Percentiles rank a stretch among this genome's conserved stretches.
Conservation (phyloP, 2,329 filamentous ascomycete species). For the Intubia oerlemansii region DNA sequence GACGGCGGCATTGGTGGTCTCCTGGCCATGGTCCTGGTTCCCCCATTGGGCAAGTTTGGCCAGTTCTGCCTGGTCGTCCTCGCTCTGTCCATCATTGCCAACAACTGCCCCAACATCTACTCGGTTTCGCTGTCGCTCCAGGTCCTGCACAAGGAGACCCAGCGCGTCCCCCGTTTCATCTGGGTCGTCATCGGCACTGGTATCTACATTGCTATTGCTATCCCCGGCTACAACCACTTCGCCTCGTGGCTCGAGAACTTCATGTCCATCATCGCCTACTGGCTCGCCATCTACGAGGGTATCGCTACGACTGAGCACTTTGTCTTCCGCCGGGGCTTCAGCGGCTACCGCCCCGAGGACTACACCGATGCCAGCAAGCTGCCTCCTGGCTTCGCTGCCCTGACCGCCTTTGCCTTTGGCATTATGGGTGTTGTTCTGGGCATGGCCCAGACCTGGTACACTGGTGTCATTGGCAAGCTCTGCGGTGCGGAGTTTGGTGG, state of each 20-base stretch:
- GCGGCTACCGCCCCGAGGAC: slow-evolving; percentile 20
- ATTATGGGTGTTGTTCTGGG: slow-evolving; percentile 31
- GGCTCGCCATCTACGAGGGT: slow-evolving; percentile 24
- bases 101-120: slow-evolving; percentile 19
- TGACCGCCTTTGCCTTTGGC: slow-evolving; percentile 10
- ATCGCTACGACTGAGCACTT: slow-evolving; percentile 14
- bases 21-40: slow-evolving; percentile 21
- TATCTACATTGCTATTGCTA: slow-evolving; percentile 35
- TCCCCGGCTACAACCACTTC: slow-evolving; percentile 17
- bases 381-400: slow-evolving; percentile 15
- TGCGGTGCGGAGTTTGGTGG: slow-evolving; percentile 20
- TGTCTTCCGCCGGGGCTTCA: slow-evolving; percentile 23
- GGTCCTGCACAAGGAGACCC: slow-evolving; percentile 28
- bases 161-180: slow-evolving; percentile 31
- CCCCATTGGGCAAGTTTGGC: slow-evolving; percentile 22
- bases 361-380: slow-evolving; percentile 22
- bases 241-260: slow-evolving; percentile 18
- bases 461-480: slow-evolving; percentile 33
- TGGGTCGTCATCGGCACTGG: slow-evolving; percentile 36
- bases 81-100: slow-evolving; percentile 22
- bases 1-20: slow-evolving; percentile 23
- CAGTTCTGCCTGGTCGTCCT: slow-evolving; percentile 24
- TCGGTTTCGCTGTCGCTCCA: slow-evolving; percentile 22
- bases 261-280: slow-evolving; percentile 17
- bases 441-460: slow-evolving; percentile 41